Evolutionary conservation across 73 alveolate species (phyloP).

Genomic region (Paramecium sexaurelia): DNA sequence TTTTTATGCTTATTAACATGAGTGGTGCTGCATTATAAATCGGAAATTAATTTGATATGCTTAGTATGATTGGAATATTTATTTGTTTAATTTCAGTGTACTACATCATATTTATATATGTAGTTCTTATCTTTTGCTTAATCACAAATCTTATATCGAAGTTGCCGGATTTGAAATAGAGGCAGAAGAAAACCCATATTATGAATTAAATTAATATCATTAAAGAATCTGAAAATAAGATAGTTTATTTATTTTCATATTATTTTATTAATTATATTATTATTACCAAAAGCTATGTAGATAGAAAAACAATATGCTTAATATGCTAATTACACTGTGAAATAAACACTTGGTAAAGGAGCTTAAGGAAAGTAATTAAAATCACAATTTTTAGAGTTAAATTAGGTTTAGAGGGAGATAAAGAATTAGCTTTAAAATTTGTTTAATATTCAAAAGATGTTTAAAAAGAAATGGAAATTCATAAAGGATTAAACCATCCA

Average conservation of each 20-base stretch:
- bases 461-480: slow-evolving; percentile 21
- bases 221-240: background rate
- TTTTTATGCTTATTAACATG: background rate
- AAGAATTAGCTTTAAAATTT: slow-evolving; percentile 30
- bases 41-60: background rate
- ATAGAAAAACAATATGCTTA: slow-evolving; percentile 14
- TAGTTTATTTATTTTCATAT: background rate
- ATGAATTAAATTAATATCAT: background rate
- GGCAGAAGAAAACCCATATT: slow-evolving; percentile 32
- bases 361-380: slow-evolving; percentile 41
- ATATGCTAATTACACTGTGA: background rate
- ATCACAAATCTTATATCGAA: slow-evolving; percentile 12
- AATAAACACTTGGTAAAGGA: slow-evolving; percentile 11
- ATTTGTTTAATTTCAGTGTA: background rate
- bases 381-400: background rate
- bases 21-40: background rate
- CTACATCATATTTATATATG: background rate
- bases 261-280: slow-evolving; percentile 6
- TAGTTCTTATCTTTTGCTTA: background rate
- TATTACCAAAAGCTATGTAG: too few species aligned
- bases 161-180: background rate
- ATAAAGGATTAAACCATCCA: slow-evolving; percentile 15
- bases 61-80: background rate
- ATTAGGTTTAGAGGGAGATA: slow-evolving; percentile 18
- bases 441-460: background rate